Base-by-base conservation (phyloP, 768 basidiomycete species). In the Pleurotus sapidus region DNA sequence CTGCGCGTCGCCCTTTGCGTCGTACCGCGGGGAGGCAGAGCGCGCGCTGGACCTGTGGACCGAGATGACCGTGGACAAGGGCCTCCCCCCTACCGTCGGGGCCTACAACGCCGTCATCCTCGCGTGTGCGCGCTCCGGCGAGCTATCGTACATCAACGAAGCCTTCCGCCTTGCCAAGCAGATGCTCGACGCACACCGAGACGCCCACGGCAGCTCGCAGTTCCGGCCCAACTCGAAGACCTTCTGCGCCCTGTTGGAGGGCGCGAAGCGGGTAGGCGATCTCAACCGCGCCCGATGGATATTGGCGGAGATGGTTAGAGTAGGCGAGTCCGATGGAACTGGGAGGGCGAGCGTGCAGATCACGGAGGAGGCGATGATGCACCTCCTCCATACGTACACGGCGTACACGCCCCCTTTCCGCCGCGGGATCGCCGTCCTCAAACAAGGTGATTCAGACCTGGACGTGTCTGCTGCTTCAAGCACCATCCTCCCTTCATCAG, bases 11-110 rank as follows among this genome's bases (percentile, higher is more conserved):
- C 75, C 80, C 3, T 65, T 77, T 1, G 74, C 74, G 20, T 69
- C 80, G 11, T 72, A 74, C 38, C 63, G 72, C n/a, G 84, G 89
- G 1, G 89, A 95, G 61, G 92, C 94, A 0, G 93, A 97, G 67
- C 87, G 91, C 43, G 97, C 96, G 0, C 76, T 96, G 57, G 97
- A 99, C 67, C 77, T 98, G 0, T 97, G 91, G 84, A 86, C 82
- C 23, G 96, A 98, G 69, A 94, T 98, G 93, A 91, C 89, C 2
- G 70, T 82, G 1, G 91, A 93, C 64, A 80, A 81, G 27, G 62
- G 75, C 2, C 70, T 94, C 12, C 59, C 71, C 9, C 93, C 95
- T 0, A 86, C 84, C 0, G 75, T 76, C 1, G 82, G 76, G 3
- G 79, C 92, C 3, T 99, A 93, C 67, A 87, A 87, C 59, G 93